Percentiles rank a stretch among this genome's conserved stretches.
Evolutionary conservation across 257 asterid species (phyloP).

Genomic region (Solanum gracilifrons): DNA sequence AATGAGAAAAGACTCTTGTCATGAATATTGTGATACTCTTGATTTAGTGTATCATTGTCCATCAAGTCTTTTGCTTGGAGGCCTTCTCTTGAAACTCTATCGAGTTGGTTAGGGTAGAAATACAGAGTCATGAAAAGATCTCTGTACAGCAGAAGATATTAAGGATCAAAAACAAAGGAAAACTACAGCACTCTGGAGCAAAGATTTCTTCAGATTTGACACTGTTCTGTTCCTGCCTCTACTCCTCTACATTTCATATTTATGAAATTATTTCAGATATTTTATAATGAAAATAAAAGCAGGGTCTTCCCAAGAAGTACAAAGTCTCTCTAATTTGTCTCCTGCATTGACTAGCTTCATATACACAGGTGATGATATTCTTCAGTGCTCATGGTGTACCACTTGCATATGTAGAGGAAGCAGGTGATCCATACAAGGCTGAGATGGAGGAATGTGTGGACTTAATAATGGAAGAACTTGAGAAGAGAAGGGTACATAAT

Average conservation of each 20-base stretch:
- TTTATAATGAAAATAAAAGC: background rate
- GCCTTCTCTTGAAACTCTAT: background rate
- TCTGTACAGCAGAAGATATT: background rate
- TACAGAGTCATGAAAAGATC: background rate
- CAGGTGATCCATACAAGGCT: conserved; percentile 99
- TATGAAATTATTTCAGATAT: background rate
- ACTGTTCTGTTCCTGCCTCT: background rate
- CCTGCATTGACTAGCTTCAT: background rate
- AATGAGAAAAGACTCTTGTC: background rate
- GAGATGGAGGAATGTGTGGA: conserved; percentile 99
- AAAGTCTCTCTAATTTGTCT: background rate
- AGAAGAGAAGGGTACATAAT: conserved; percentile 53
- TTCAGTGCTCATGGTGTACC: conserved; percentile 99
- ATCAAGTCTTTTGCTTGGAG: background rate
- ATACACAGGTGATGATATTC: conserved; percentile 84
- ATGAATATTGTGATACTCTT: background rate
- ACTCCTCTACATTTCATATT: background rate
- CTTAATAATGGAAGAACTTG: conserved; percentile 95
- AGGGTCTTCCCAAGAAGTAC: background rate
- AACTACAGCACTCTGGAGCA: background rate
- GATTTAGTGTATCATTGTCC: background rate
- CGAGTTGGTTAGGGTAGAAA: background rate
- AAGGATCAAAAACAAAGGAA: background rate
- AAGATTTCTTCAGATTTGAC: background rate
- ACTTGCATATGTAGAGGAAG: conserved; percentile 96